phyloP scores from a whole-genome alignment of 495 filamentous ascomycete species.

The Cercophora newfieldiana region DNA sequence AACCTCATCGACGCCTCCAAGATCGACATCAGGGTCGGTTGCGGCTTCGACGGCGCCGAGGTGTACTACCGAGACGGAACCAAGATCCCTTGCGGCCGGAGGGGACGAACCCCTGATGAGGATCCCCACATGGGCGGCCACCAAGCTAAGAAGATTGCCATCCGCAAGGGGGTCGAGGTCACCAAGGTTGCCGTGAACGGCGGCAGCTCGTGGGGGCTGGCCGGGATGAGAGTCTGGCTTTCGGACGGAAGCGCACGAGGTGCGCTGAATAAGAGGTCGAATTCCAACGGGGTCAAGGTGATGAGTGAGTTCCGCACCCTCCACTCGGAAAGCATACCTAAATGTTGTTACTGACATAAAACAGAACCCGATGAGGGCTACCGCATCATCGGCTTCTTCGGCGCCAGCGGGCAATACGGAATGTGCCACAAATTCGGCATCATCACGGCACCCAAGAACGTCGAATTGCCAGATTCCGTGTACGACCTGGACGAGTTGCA shows the following conservation, averaged over 20 bases:
- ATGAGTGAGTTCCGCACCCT: background rate
- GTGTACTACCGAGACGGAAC: conserved; percentile 41
- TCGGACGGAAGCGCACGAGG: conserved; percentile 38
- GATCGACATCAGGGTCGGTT: conserved; percentile 42
- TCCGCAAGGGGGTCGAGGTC: conserved; percentile 33
- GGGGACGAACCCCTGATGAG: conserved; percentile 4
- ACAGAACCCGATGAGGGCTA: conserved; percentile 24
- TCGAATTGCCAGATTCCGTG: conserved; percentile 35
- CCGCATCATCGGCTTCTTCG: conserved; percentile 46
- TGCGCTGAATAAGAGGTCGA: conserved; percentile 27
- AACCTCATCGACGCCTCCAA: conserved; percentile 29
- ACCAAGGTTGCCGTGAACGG: conserved; percentile 33
- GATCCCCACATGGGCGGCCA: conserved; percentile 34
- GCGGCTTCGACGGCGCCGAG: conserved; percentile 38
- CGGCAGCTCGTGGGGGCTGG: conserved; percentile 23
- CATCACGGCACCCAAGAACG: conserved; percentile 39
- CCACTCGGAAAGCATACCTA: background rate
- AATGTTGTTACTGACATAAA: background rate
- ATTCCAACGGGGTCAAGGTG: background rate
- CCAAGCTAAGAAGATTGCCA: conserved; percentile 29
- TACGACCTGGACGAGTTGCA: conserved; percentile 42
- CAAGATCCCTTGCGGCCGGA: conserved; percentile 37
- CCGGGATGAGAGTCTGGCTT: conserved; percentile 39
- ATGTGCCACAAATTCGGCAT: conserved; percentile 41
- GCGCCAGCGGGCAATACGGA: conserved; percentile 32